Evolutionary conservation across 2,329 filamentous ascomycete genomes (phyloP).

Genomic region (Coniosporium tulheliwenetii): DNA sequence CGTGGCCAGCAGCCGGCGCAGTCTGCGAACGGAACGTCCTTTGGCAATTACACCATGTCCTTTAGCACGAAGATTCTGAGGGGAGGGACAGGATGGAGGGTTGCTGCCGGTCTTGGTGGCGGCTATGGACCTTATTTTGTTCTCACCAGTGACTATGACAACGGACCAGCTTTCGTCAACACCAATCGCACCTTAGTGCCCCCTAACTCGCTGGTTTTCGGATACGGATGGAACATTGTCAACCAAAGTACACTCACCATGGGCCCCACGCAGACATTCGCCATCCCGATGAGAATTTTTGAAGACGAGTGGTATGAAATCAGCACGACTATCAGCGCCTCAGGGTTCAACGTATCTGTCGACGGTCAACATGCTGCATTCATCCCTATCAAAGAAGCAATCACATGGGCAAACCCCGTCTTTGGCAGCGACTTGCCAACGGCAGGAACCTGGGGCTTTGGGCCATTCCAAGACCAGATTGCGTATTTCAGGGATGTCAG

Average conservation of each 20-base stretch:
- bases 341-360: slow-evolving; percentile 15
- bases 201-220: slow-evolving; percentile 18
- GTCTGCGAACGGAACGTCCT: slow-evolving; percentile 9
- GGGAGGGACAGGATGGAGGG: slow-evolving; percentile 23
- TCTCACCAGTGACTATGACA: slow-evolving; percentile 11
- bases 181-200: slow-evolving; percentile 18
- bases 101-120: slow-evolving; percentile 9
- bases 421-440: slow-evolving; percentile 5
- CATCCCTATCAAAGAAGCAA: slow-evolving; percentile 8
- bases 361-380: slow-evolving; percentile 9
- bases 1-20: slow-evolving; percentile 17
- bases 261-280: slow-evolving; percentile 11
- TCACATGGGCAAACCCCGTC: slow-evolving; percentile 2
- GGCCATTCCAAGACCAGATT: slow-evolving; percentile 23
- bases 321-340: slow-evolving; percentile 15
- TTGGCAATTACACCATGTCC: slow-evolving; percentile 20
- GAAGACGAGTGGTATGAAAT: slow-evolving; percentile 23
- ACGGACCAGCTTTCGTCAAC: slow-evolving; percentile 15
- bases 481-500: slow-evolving; percentile 20
- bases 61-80: slow-evolving; percentile 22
- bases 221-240: slow-evolving; percentile 18
- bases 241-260: slow-evolving; percentile 20
- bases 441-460: slow-evolving; percentile 24
- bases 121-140: slow-evolving; percentile 11
- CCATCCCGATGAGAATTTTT: slow-evolving; percentile 11